These are phyloP conservation scores for Linderniella brevidens DNA, from an alignment of 257 asterid species.

Conservation along the genomic window DNA sequence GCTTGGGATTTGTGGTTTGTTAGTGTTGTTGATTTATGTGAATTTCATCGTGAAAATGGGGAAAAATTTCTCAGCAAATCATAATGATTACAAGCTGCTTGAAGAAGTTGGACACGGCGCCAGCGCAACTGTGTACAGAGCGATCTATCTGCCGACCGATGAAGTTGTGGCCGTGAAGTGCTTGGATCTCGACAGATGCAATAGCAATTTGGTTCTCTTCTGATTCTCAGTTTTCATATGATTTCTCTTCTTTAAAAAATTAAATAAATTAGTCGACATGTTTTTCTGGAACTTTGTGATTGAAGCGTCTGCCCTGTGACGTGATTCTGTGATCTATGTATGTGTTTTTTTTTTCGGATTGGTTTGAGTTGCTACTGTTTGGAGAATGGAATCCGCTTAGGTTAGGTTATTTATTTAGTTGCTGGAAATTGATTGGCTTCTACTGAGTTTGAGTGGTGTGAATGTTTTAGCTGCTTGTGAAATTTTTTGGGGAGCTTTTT, in stretches of 20 bases:
- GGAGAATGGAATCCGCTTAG: too few species aligned
- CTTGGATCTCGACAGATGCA: constrained; percentile 99
- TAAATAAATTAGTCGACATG: background rate
- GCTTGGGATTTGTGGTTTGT: too few species aligned
- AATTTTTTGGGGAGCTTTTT: too few species aligned
- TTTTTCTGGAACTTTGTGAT: background rate
- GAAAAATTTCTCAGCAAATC: constrained; percentile 46
- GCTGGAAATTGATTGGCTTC: too few species aligned
- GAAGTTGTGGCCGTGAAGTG: constrained; percentile 87
- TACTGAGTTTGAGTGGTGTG: too few species aligned
- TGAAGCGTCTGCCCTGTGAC: background rate
- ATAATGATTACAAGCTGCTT: constrained; percentile 61
- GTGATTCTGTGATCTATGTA: background rate
- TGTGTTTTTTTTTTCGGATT: constrained; percentile 2
- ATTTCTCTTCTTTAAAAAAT: background rate
- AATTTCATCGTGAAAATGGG: constrained; percentile 17
- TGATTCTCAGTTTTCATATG: constrained; percentile 4
- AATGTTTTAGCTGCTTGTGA: too few species aligned
- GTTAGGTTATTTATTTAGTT: too few species aligned
- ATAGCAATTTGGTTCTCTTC: constrained; percentile 67
- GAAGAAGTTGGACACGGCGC: constrained; percentile 97
- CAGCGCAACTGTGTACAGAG: constrained; percentile 83
- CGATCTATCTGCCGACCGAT: constrained; percentile 74
- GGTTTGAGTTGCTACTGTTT: too few species aligned
- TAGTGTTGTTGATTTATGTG: too few species aligned